phyloP scores from a whole-genome alignment of 2,329 filamentous ascomycete genomes.

The Polytolypa hystricis region DNA sequence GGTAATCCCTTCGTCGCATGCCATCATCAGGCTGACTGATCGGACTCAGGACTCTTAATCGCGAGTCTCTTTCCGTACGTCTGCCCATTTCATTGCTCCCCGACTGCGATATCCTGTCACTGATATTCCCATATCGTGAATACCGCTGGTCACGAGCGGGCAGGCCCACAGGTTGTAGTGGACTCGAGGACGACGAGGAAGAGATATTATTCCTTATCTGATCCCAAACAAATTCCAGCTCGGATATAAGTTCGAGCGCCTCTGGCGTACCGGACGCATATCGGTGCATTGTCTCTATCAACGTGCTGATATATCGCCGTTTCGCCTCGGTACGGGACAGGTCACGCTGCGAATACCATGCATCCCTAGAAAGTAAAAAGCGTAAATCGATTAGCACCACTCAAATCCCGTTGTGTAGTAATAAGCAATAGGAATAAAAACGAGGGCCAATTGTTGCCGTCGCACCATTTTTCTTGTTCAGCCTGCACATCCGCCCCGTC shows the following conservation, averaged over 20 bases:
- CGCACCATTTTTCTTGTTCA: constrained; percentile 56
- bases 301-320: constrained; percentile 78
- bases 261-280: constrained; percentile 77
- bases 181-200: constrained; percentile 45
- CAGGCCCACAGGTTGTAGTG: constrained; percentile 20
- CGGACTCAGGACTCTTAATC: constrained; percentile 64
- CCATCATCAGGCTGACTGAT: constrained; percentile 74
- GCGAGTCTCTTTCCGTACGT: constrained; percentile 41
- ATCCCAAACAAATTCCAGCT: constrained; percentile 99
- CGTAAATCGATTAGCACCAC: neutral
- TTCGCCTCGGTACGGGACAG: constrained; percentile 86
- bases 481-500: constrained; percentile 40
- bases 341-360: constrained; percentile 81
- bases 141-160: constrained; percentile 24
- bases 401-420: neutral
- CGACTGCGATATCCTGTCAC: constrained; percentile 24
- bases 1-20: constrained; percentile 17
- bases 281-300: constrained; percentile 94
- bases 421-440: constrained; percentile 12
- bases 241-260: constrained; percentile 74
- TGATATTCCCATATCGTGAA: constrained; percentile 25
- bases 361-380: constrained; percentile 50
- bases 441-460: neutral
- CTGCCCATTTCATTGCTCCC: constrained; percentile 29
- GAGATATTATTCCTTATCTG: constrained; percentile 80